These are phyloP conservation scores for Selaginella moellendorffii DNA, from an alignment of 75 land plant genomes.

Conservation along the genomic window DNA sequence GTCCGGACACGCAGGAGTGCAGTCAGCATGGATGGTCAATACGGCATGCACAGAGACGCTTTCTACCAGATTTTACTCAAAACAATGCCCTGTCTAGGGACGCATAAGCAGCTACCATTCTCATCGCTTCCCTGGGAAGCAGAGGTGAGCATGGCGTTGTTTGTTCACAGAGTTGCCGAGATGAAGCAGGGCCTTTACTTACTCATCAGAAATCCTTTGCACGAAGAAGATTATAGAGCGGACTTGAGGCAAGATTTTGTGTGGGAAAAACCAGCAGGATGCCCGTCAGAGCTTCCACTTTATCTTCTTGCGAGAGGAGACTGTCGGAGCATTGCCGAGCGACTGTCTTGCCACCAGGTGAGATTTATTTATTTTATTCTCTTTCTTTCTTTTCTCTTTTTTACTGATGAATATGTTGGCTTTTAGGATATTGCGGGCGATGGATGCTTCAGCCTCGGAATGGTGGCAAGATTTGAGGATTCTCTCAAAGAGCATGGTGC, in stretches of 20 bases:
- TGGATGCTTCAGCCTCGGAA: conserved; percentile 93
- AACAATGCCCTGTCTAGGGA: conserved; percentile 57
- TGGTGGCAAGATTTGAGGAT: conserved; percentile 76
- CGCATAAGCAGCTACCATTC: conserved; percentile 48
- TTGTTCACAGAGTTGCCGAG: conserved; percentile 67
- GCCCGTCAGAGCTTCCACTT: conserved; percentile 62
- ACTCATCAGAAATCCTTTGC: conserved; percentile 64
- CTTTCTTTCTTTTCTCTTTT: no score
- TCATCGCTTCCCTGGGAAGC: conserved; percentile 63
- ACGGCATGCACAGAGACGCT: conserved; percentile 42
- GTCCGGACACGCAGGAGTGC: conserved; percentile 85
- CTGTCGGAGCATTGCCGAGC: conserved; percentile 35
- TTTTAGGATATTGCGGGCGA: conserved; percentile 93
- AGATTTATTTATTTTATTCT: no score
- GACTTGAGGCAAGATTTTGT: conserved; percentile 37
- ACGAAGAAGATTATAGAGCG: conserved; percentile 36
- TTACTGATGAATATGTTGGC: no score
- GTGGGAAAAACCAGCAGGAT: conserved; percentile 73
- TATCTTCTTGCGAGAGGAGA: conserved; percentile 54
- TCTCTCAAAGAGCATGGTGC: conserved; percentile 38
- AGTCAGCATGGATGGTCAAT: conserved; percentile 73
- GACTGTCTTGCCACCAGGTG: conserved; percentile 87
- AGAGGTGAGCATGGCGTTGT: conserved; percentile 64
- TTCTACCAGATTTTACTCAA: conserved; percentile 79
- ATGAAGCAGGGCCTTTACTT: conserved; percentile 69